These are phyloP conservation scores for Mycena polygramma DNA, from an alignment of 768 basidiomycete species.

Conservation along the genomic window DNA sequence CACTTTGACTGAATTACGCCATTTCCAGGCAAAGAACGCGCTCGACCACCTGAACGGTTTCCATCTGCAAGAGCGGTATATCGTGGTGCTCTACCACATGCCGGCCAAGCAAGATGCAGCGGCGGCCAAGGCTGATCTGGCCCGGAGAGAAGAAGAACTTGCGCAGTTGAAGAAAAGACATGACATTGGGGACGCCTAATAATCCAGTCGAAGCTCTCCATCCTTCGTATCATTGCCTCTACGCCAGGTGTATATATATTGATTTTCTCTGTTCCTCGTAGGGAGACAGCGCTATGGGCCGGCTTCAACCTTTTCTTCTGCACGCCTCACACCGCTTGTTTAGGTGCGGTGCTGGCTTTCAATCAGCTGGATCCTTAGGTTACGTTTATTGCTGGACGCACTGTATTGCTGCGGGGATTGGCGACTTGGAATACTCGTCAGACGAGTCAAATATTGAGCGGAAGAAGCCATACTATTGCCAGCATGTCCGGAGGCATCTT, in stretches of 20 bases:
- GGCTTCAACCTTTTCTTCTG: conserved; percentile 27
- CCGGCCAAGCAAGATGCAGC: conserved; percentile 97
- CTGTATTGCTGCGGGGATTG: conserved; percentile 79
- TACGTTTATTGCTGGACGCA: conserved; percentile 42
- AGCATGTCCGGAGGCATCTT: conserved; percentile 68
- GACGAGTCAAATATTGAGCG: conserved; percentile 18
- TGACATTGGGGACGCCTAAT: conserved; percentile 81
- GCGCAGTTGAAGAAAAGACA: conserved; percentile 89
- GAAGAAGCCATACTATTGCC: conserved; percentile 72
- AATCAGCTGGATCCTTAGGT: conserved; percentile 29
- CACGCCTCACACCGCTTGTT: conserved; percentile 72
- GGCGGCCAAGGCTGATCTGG: conserved; percentile 92
- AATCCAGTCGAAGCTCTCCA: conserved; percentile 29
- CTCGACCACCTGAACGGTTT: conserved; percentile 98
- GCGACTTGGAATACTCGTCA: conserved; percentile 53
- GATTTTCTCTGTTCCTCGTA: conserved; percentile 27
- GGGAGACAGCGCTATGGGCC: conserved; percentile 3
- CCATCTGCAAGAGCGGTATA: conserved; percentile 97
- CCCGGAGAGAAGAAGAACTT: conserved; percentile 91
- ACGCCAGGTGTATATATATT: conserved; percentile 36
- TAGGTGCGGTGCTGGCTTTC: conserved; percentile 65
- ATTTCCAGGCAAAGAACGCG: conserved; percentile 89
- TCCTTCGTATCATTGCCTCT: conserved; percentile 30
- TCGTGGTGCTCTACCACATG: conserved; percentile 98
- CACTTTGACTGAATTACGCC: conserved; percentile 33